Conservation (phyloP, 1,284 basidiomycete species). For the Leccinum olivaceoglutinosum region DNA sequence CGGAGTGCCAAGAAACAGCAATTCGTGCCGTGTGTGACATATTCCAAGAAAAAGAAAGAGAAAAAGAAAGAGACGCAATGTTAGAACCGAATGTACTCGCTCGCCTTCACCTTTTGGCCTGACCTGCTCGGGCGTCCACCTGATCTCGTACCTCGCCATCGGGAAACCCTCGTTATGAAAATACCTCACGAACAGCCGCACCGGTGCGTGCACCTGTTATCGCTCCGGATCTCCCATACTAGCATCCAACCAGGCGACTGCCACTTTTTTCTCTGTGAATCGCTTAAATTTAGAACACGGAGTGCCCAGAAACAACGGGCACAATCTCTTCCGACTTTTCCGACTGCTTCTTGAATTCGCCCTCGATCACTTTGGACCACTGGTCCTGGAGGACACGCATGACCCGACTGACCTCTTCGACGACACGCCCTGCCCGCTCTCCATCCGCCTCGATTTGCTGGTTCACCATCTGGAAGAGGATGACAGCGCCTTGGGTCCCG, state of each 20-base stretch:
- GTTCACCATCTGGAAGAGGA: constrained; percentile 98
- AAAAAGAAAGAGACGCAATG: no score
- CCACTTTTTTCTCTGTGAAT: no score
- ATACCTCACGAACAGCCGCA: constrained; percentile 50
- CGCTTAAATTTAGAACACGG: no score
- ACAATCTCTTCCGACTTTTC: constrained; percentile 79
- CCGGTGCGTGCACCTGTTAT: constrained; percentile 65
- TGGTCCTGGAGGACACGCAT: constrained; percentile 89
- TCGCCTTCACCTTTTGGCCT: not conserved
- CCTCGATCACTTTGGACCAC: constrained; percentile 83
- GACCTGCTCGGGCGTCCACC: no score
- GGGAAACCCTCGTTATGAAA: no score
- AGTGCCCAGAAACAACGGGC: no score
- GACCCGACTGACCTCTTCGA: constrained; percentile 84
- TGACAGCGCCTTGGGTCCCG: constrained; percentile 88
- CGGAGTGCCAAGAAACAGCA: constrained; percentile 44
- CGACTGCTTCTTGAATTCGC: constrained; percentile 83
- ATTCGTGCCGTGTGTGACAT: constrained; percentile 54
- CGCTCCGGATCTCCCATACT: no score
- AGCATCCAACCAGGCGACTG: no score
- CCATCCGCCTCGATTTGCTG: constrained; percentile 91
- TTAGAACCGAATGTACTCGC: not conserved
- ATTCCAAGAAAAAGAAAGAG: constrained; percentile 27
- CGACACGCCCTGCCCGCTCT: constrained; percentile 94
- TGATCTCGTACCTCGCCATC: no score